Evolutionary conservation across 1,139 yeast species (phyloP), one percentile per base, ranked within the genome.

Genomic region (Pneumocystis carinii): DNA sequence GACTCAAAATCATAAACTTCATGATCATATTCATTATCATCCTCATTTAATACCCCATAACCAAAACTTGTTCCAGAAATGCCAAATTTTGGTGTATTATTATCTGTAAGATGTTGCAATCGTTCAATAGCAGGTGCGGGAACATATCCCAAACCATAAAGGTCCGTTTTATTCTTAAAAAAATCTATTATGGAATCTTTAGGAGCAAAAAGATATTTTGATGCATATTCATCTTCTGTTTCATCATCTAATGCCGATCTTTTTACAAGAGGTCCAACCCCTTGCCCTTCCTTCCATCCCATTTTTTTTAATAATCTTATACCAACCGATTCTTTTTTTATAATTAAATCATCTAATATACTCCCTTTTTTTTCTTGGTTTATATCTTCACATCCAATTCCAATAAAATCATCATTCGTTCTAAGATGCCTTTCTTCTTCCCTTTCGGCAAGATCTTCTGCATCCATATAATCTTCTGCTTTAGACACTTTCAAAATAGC

Each of bases 401-500:
- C 42, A 61, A 63, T 29, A 58, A 42, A 35, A 59, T 63, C 15
- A 27, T 59, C 57, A n/a, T 60, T 36, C 4, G 66, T 24, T 12
- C 60, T 62, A 7, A 68, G 55, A 10, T 59, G 65, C 35, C 64
- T 64, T n/a, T 64, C 58, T 59, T 60, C 67, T 24, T 70, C 72
- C 17, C 62, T 65, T 17, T 72, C 72, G n/a, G 69, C 68, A 36
- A 68, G 64, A 62, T 73, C 76, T 59, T 73, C 75, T 17, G 71
- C 74, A 64, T 73, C 76, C 74, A 73, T 72, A 59, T 67, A 71
- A 59, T 71, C 72, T 57, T 72, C 72, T 7, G 68, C 67, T 19
- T 67, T 60, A 32, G 62, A 41, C 36, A 62, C 57, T 27, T 42
- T 59, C 56, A 62, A 59, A 35, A 63, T 61, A 6, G 69, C 69